These are phyloP conservation scores for Sanghuangporus sanghuang DNA, from an alignment of 1,284 basidiomycete genomes.

Conservation along the genomic window DNA sequence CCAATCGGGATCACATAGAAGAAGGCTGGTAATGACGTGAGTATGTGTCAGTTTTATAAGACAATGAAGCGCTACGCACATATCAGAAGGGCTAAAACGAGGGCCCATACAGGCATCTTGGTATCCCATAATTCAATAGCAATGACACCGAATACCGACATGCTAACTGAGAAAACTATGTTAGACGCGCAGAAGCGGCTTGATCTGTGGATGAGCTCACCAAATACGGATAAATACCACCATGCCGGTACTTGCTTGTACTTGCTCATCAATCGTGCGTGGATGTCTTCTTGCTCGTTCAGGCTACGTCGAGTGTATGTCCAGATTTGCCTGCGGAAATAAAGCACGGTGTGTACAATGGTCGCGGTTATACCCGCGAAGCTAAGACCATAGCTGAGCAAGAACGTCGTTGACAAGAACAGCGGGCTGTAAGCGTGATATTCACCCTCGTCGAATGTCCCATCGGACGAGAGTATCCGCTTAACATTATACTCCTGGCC, in stretches of 20 bases:
- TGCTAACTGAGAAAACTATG: constrained; percentile 22
- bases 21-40: constrained; percentile 29
- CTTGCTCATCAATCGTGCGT: constrained; percentile 70
- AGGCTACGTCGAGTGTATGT: constrained; percentile 51
- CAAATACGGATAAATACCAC: constrained; percentile 35
- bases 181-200: background rate
- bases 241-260: constrained; percentile 54
- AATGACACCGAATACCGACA: constrained; percentile 35
- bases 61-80: constrained; percentile 3
- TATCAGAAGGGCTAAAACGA: constrained; percentile 16
- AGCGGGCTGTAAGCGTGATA: constrained; percentile 82
- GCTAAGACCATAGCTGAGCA: constrained; percentile 64
- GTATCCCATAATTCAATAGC: constrained; percentile 40
- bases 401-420: constrained; percentile 67
- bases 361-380: constrained; percentile 69
- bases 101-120: constrained; percentile 32
- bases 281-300: constrained; percentile 78
- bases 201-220: background rate
- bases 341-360: constrained; percentile 70
- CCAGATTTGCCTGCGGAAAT: constrained; percentile 73
- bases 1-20: constrained; percentile 36
- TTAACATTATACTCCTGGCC: constrained; percentile 65
- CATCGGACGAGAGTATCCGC: constrained; percentile 54
- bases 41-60: constrained; percentile 36
- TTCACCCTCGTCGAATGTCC: constrained; percentile 54